Evolutionary conservation across 805 yeast genomes (phyloP).

Genomic region (Lachancea sp.): DNA sequence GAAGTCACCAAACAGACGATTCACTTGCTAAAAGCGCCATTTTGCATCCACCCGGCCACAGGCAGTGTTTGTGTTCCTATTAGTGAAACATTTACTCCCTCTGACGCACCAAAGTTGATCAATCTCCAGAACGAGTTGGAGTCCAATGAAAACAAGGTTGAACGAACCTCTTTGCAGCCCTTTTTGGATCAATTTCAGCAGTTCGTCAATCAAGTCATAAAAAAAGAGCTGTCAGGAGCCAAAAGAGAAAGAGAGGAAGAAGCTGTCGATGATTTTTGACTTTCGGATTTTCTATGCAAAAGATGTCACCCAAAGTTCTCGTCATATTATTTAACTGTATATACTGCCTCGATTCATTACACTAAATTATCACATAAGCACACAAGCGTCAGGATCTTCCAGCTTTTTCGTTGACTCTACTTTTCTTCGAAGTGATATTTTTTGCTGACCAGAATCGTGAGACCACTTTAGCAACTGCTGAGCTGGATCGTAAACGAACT

Average conservation of each 20-base stretch:
- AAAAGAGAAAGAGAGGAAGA: conserved; percentile 39
- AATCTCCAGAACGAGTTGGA: conserved; percentile 60
- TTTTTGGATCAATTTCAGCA: conserved; percentile 60
- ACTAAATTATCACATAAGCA: conserved; percentile 1
- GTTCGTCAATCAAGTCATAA: conserved; percentile 52
- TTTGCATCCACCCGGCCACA: conserved; percentile 94
- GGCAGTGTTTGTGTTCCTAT: conserved; percentile 93
- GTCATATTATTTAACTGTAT: no score
- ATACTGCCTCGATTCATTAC: no score
- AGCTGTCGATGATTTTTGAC: conserved; percentile 1
- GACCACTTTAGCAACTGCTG: conserved; percentile 65
- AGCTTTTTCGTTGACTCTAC: neutral
- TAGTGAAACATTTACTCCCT: conserved; percentile 55
- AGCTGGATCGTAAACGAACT: conserved; percentile 44
- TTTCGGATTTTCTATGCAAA: no score
- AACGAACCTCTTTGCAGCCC: conserved; percentile 63
- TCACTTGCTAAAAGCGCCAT: conserved; percentile 92
- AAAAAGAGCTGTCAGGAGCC: conserved; percentile 41
- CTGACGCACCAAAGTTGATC: conserved; percentile 68
- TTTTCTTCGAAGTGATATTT: conserved; percentile 21
- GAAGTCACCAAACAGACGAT: conserved; percentile 86
- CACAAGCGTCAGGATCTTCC: conserved; percentile 6
- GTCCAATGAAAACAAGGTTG: conserved; percentile 37
- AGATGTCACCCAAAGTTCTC: no score
- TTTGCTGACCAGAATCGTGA: conserved; percentile 44